Base-by-base conservation (phyloP, 2,329 filamentous ascomycete species). In the Passalora sequoiae region DNA sequence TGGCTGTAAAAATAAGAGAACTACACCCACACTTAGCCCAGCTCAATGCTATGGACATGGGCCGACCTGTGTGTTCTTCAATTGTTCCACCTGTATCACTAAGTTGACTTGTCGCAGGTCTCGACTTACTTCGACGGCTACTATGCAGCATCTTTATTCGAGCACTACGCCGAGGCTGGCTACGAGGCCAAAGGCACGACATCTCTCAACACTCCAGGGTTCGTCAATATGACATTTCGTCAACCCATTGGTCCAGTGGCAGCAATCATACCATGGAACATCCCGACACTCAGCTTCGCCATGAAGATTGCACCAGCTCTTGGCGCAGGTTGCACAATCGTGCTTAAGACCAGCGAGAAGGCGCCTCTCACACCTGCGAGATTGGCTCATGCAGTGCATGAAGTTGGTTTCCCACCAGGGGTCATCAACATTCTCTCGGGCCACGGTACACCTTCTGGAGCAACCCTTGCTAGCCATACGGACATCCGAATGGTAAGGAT, bases 221-320 rank as follows among this genome's bases (percentile, higher is more conserved):
- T 66, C 43, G 50, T 75, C 10, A 70, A 60, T 40, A 56, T 76
- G 60, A 58, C 55, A 1, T 49, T 57, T 30, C 43, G 52, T 6
- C 56, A 62, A 50, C 59, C 59, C 1, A 56, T 60, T 16, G 60
- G 59, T n/a, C 53, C 55, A 5, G 47, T 56, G 9, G 58, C 51
- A 3, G 74, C 77, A 60, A 88, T 89, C 50, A 86, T 87, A 44
- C 84, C 85, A n/a, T 91, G 85, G 84, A 91, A 89, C 62, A 86
- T 82, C 52, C 85, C 86, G 2, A 71, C 89, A 1, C 70, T 75
- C n/a, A 87, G 87, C 77, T 81, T 82, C 10, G 78, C 78, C 3
- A 84, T 83, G 81, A 88, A 89, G 59, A 71, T 89, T 1, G 85
- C 82, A 12, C 85, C 85, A 29, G 75, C 75, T 8, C 62, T 79